These are phyloP conservation scores for Lasiosphaeria hispida DNA, from an alignment of 495 filamentous ascomycete species.

Conservation along the genomic window DNA sequence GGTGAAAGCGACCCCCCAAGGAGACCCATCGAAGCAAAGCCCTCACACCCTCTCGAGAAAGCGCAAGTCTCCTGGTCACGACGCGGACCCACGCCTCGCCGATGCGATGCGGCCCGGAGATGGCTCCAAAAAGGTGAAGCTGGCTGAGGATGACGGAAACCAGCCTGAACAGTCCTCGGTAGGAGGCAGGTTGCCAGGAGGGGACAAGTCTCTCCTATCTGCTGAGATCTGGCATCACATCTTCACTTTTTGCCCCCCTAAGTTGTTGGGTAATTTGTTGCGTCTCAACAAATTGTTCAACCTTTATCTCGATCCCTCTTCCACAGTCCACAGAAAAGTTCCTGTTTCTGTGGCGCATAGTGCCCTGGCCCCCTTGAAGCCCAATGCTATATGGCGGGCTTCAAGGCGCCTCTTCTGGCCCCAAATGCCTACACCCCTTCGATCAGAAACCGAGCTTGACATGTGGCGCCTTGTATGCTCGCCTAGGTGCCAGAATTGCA, in stretches of 20 bases:
- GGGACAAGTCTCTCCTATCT: slow-evolving; percentile 44
- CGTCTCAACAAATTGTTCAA: slow-evolving; percentile 53
- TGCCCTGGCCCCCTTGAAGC: slow-evolving; percentile 32
- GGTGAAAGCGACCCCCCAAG: neutral
- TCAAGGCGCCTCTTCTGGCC: slow-evolving; percentile 55
- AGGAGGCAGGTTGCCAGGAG: slow-evolving; percentile 8
- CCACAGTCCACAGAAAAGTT: slow-evolving; percentile 25
- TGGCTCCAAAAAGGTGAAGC: slow-evolving; percentile 37
- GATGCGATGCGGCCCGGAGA: slow-evolving; percentile 4
- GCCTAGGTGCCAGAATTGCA: slow-evolving; percentile 55
- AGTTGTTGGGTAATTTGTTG: slow-evolving; percentile 48
- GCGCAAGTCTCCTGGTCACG: slow-evolving; percentile 32
- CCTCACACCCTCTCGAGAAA: slow-evolving; percentile 31
- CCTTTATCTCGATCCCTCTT: slow-evolving; percentile 48
- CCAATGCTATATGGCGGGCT: slow-evolving; percentile 59
- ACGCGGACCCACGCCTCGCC: neutral
- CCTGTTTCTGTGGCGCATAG: slow-evolving; percentile 21
- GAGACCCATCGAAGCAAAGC: slow-evolving; percentile 11
- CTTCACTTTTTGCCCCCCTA: slow-evolving; percentile 54
- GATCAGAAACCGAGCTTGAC: slow-evolving; percentile 52
- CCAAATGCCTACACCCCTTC: slow-evolving; percentile 56
- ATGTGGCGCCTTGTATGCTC: slow-evolving; percentile 62
- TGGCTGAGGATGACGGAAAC: slow-evolving; percentile 24
- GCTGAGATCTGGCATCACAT: slow-evolving; percentile 55
- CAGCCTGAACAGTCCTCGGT: slow-evolving; percentile 8